Base-by-base conservation (phyloP, 225 moss, liverwort and hornwort genomes). In the Pseudisothecium myosuroides region DNA sequence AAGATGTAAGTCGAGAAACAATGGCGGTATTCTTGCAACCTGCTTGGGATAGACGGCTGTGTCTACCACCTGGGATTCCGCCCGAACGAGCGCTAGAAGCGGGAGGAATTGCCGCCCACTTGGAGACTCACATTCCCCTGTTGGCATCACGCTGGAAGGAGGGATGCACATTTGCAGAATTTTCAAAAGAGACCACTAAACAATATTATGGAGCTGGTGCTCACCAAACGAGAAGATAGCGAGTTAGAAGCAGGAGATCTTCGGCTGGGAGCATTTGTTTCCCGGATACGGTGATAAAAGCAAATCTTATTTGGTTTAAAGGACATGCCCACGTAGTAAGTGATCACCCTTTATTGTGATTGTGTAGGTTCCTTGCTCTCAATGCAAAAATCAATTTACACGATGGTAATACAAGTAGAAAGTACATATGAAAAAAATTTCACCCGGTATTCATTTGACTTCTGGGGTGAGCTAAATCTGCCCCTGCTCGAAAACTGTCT, bases 11-110 rank as follows among this genome's bases (percentile, higher is more conserved):
- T 91, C 93, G 98, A 87, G 96, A 95, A 83, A 98, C 95, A 10
- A 97, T 98, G 91, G 97, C 95, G 47, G 95, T 96, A 5, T 98
- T 98, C 90, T 88, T 98, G 88, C 98, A 97, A 75, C 98, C 98
- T 17, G 93, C 95, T 73, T 97, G 97, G 98, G 71, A 93, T 31
- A 91, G 91, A 82, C 79, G 85, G 67, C 89, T 97, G 59, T 83
- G 87, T 22, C 87, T 95, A 28, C 97, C 96, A 32, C 29, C 37
- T 12, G 93, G 92, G 76, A 41, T 86, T 72, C 79, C 66, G 59
- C 73, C 84, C 17, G 75, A 85, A 59, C 89, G 23, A 52, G 87
- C 64, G 76, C 72, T 93, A 24, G 88, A 88, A 89, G 88, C 91
- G 62, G 92, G 92, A 76, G 90, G 88, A 76, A 41, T 84, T 31